Conservation (phyloP, 345 rosid genomes). For the Citrus glauca region DNA sequence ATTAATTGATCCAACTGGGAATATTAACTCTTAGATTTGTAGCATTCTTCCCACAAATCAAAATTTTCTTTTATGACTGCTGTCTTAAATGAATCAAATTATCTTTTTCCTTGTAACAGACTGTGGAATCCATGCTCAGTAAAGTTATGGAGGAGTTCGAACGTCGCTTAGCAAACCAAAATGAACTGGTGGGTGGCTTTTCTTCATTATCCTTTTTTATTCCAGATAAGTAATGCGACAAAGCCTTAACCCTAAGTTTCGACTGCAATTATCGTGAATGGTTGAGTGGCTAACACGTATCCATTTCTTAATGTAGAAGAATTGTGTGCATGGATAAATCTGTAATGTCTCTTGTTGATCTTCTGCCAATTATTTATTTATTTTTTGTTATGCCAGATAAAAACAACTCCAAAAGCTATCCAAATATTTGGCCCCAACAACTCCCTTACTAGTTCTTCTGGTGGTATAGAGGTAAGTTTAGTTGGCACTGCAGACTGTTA, state of each 20-base stretch:
- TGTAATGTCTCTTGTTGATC: slow-evolving; percentile 4
- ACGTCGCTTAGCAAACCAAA: slow-evolving; percentile 64
- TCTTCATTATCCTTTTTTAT: background rate
- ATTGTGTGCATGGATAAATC: background rate
- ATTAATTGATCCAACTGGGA: background rate
- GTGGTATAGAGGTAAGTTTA: slow-evolving; percentile 30
- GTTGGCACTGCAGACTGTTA: background rate
- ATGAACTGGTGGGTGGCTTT: slow-evolving; percentile 48
- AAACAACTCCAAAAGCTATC: slow-evolving; percentile 32
- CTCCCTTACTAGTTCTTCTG: slow-evolving; percentile 23
- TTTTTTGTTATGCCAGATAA: slow-evolving; percentile 34
- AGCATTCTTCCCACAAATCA: background rate
- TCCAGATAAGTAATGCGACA: background rate
- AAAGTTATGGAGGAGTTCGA: slow-evolving; percentile 87
- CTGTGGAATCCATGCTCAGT: slow-evolving; percentile 87
- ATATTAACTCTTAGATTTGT: background rate
- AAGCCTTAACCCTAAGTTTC: background rate
- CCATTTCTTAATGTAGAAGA: background rate
- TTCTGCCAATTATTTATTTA: slow-evolving; percentile 4
- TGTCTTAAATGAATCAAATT: slow-evolving; percentile 13
- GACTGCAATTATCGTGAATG: background rate
- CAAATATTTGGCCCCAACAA: slow-evolving; percentile 17
- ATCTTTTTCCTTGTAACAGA: slow-evolving; percentile 36
- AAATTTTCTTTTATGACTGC: background rate
- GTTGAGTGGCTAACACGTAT: background rate